Base-by-base conservation (phyloP, 768 basidiomycete genomes). In the Boletus pseudopeckii region DNA sequence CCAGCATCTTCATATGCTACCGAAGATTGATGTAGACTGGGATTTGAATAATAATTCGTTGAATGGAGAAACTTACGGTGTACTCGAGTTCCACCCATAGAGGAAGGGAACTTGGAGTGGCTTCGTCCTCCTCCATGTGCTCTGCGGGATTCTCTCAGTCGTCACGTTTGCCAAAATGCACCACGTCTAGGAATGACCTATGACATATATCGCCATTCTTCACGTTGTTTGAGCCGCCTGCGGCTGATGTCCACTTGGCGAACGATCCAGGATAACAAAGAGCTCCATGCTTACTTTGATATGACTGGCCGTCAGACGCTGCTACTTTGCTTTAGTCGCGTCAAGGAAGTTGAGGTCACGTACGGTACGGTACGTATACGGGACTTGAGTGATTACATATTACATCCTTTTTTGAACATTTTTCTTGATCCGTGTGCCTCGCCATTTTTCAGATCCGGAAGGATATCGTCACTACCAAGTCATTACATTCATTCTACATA, bases 81-180 rank as follows among this genome's bases (percentile, higher is more conserved):
- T 95, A 98, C 77, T 98, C 96, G 44, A 98, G 81, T 61, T 88
- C 82, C 32, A 98, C 95, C 96, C 96, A 98, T 14, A 82, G 83
- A 20, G 90, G 90, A 39, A 92, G 80, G 4, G 87, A 77, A 59
- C 80, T 82, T 1, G 83, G 75, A 0, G 80, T 80, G 14, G 80
- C 76, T 55, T 94, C 94, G 66, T 98, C 95, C 46, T 94, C 92
- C 67, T 98, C 95, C 88, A 98, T 93, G 66, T 95, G 92, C 59
- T 95, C 93, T 92, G 53, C 18, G 9, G 8, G 37, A 30, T 45
- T 36, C 8, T 26, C n/a, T 64, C 50, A 53, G 55, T 33, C 30
- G 14, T 45, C 17, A 33, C 11, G 20, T 43, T 37, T 43, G 15
- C 43, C 24, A 13, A 36, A 18, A 9, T 13, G 17, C 10, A 34